Evolutionary conservation across 495 filamentous ascomycete species (phyloP).

Genomic region (Penicillium waksmanii): DNA sequence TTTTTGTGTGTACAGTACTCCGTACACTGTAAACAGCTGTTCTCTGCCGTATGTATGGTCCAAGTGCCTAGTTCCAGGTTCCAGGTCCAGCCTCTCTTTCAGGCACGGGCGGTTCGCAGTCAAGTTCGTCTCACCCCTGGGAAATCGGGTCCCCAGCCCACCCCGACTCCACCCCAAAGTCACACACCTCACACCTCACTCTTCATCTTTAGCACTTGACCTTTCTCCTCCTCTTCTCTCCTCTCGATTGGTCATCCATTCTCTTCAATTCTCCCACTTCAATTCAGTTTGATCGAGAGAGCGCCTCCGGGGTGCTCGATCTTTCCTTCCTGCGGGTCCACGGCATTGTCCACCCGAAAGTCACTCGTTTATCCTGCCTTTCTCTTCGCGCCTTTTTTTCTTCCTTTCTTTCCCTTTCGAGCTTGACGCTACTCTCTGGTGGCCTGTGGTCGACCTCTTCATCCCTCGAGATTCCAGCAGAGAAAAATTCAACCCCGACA

Average conservation of each 20-base stretch:
- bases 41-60: too few relatives aligned
- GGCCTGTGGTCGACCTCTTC: constrained; percentile 25
- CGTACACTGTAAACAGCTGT: background rate
- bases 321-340: constrained; percentile 27
- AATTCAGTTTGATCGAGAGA: constrained; percentile 22
- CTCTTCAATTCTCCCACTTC: constrained; percentile 14
- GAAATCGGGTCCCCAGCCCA: background rate
- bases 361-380: constrained; percentile 38
- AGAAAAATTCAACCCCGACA: constrained; percentile 5
- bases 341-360: constrained; percentile 26
- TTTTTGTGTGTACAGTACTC: background rate
- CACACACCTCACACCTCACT: constrained; percentile 25
- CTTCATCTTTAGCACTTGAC: constrained; percentile 12
- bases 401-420: constrained; percentile 27
- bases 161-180: constrained; percentile 9
- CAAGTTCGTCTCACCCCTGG: constrained; percentile 9
- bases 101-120: background rate
- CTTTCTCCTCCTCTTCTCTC: constrained; percentile 17
- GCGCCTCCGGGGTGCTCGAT: constrained; percentile 27
- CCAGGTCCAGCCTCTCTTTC: background rate
- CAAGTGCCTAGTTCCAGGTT: too few relatives aligned
- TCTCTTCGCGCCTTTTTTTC: constrained; percentile 15
- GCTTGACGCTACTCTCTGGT: constrained; percentile 27
- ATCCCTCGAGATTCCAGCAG: background rate
- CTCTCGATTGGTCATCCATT: constrained; percentile 24